Evolutionary conservation across 2,329 filamentous ascomycete genomes (phyloP).

Genomic region (Leptographium wingfieldii): DNA sequence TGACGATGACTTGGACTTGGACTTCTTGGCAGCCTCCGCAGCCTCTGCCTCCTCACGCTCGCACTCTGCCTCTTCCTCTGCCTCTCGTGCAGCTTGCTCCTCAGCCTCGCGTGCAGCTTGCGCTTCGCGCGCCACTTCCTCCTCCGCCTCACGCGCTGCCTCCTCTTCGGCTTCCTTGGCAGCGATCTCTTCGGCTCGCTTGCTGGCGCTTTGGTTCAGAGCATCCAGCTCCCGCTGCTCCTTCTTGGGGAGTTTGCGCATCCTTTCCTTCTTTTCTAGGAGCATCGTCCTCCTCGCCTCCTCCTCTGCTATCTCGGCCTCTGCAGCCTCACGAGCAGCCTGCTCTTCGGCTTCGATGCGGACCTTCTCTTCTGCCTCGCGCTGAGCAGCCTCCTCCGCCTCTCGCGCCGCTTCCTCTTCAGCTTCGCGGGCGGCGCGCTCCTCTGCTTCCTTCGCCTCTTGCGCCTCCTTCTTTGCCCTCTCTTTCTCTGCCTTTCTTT

Average conservation of each 20-base stretch:
- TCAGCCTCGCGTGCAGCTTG: constrained; percentile 17
- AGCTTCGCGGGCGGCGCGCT: constrained; percentile 22
- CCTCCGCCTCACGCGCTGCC: constrained; percentile 19
- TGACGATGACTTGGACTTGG: constrained; percentile 26
- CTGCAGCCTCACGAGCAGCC: constrained; percentile 20
- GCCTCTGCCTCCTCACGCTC: constrained; percentile 18
- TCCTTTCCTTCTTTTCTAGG: constrained; percentile 16
- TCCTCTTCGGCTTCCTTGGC: constrained; percentile 20
- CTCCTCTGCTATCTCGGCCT: constrained; percentile 25
- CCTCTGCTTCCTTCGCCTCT: constrained; percentile 23
- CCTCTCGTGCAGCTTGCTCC: constrained; percentile 16
- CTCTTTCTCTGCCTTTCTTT: constrained; percentile 26
- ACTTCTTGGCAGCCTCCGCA: constrained; percentile 19
- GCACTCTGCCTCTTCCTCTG: constrained; percentile 18
- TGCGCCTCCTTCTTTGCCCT: constrained; percentile 28
- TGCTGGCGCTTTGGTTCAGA: constrained; percentile 20
- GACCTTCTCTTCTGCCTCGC: constrained; percentile 12
- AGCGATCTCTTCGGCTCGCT: constrained; percentile 18
- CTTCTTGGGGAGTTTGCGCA: constrained; percentile 17
- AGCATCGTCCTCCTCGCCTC: constrained; percentile 21
- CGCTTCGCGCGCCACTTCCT: constrained; percentile 18
- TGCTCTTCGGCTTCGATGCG: constrained; percentile 13
- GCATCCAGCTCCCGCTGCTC: constrained; percentile 22
- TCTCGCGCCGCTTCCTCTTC: constrained; percentile 24
- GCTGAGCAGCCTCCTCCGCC: constrained; percentile 22